Evolutionary conservation across 2,329 filamentous ascomycete species (phyloP).

Genomic region (Metarhizium guizhouense): DNA sequence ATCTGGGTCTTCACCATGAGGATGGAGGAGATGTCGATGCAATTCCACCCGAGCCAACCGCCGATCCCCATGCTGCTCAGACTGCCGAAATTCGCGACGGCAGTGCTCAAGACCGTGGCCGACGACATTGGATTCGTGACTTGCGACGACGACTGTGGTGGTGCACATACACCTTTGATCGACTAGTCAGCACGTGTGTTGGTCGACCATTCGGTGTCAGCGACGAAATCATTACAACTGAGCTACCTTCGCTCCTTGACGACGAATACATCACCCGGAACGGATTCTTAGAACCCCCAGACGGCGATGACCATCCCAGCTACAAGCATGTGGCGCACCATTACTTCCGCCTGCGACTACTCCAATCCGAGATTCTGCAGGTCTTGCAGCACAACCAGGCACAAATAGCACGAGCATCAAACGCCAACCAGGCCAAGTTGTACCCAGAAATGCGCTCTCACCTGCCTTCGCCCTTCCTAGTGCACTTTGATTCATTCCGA

Average conservation of each 20-base stretch:
- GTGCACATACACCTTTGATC: conserved; percentile 92
- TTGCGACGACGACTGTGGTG: conserved; percentile 85
- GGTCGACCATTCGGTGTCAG: conserved; percentile 88
- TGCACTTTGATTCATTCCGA: conserved; percentile 74
- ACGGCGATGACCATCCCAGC: conserved; percentile 54
- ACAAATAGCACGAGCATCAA: conserved; percentile 60
- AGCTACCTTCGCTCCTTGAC: conserved; percentile 83
- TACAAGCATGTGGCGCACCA: conserved; percentile 91
- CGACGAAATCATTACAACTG: conserved; percentile 93
- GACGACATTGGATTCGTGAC: conserved; percentile 78
- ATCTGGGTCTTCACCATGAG: conserved; percentile 87
- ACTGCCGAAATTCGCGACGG: conserved; percentile 10
- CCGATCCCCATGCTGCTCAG: conserved; percentile 20
- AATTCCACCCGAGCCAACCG: conserved; percentile 37
- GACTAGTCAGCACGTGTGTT: conserved; percentile 90
- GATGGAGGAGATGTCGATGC: conserved; percentile 61
- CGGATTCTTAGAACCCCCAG: conserved; percentile 57
- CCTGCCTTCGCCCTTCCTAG: conserved; percentile 76
- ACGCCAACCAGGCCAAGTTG: conserved; percentile 51
- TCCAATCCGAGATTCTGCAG: conserved; percentile 93
- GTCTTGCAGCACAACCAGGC: conserved; percentile 90
- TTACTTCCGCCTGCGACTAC: conserved; percentile 77
- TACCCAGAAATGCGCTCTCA: conserved; percentile 71
- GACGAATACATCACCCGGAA: conserved; percentile 77
- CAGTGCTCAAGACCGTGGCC: conserved; percentile 44